Percentiles rank a stretch among this genome's conserved stretches.
phyloP scores from a whole-genome alignment of 1,139 yeast species.

The Taiozyma sp. region DNA sequence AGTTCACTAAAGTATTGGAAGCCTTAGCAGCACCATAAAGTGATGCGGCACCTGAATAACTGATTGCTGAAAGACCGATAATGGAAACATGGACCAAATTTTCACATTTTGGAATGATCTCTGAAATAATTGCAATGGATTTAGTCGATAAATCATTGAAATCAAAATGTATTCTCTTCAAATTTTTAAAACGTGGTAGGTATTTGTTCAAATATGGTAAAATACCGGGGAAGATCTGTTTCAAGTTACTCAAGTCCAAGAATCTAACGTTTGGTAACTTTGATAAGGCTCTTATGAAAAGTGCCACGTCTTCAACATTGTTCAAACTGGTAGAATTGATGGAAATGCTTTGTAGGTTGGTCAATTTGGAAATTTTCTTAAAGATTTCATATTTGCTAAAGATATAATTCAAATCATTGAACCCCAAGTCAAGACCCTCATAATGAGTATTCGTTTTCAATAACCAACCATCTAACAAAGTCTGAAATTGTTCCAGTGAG shows the following conservation, averaged over 20 bases:
- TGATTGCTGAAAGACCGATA: constrained; percentile 55
- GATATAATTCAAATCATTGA: constrained; percentile 57
- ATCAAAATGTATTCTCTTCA: constrained; percentile 77
- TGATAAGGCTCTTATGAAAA: constrained; percentile 47
- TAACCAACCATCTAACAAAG: constrained; percentile 36
- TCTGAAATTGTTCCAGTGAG: constrained; percentile 47
- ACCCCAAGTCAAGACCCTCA: constrained; percentile 83
- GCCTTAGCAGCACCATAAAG: constrained; percentile 67
- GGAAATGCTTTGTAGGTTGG: constrained; percentile 52
- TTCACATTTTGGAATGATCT: constrained; percentile 64
- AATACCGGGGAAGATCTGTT: constrained; percentile 68
- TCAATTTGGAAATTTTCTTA: constrained; percentile 30
- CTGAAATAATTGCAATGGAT: constrained; percentile 63
- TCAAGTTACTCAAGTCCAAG: constrained; percentile 72
- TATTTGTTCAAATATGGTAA: constrained; percentile 56
- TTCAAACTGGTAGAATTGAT: constrained; percentile 62
- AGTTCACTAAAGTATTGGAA: constrained; percentile 57
- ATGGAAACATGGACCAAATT: constrained; percentile 75
- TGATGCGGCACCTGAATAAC: constrained; percentile 58
- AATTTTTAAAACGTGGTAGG: constrained; percentile 59
- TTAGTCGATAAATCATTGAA: constrained; percentile 60
- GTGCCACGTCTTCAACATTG: constrained; percentile 49
- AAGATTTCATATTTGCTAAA: background rate
- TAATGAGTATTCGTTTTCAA: constrained; percentile 43
- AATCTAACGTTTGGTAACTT: constrained; percentile 57